Percentiles rank a stretch among this genome's conserved stretches.
Conservation (phyloP, 2,329 filamentous ascomycete genomes). For the Cladophialophora psammophila region DNA sequence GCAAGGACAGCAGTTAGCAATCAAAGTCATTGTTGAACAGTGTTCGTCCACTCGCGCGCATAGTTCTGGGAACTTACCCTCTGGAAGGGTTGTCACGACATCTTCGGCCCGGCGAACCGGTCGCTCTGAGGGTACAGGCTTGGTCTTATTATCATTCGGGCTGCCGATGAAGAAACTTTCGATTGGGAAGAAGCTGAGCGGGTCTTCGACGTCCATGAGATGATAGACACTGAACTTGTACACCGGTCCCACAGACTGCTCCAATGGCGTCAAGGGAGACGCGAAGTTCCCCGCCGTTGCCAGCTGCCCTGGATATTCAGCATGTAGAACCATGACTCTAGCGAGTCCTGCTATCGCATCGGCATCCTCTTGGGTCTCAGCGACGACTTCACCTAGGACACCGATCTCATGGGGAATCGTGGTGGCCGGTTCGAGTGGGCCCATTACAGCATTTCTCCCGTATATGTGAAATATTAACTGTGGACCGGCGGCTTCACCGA, state of each 20-base stretch:
- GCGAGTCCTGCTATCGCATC: slow-evolving; percentile 52
- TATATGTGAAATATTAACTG: slow-evolving; percentile 4
- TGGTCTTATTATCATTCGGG: not conserved
- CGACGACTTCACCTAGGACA: slow-evolving; percentile 55
- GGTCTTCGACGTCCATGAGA: slow-evolving; percentile 52
- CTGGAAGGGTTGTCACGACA: not conserved
- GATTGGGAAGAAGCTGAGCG: slow-evolving; percentile 22
- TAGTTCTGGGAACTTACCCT: not conserved
- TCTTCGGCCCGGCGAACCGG: not conserved
- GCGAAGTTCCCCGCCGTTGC: slow-evolving; percentile 60
- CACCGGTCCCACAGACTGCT: slow-evolving; percentile 50
- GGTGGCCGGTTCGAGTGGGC: slow-evolving; percentile 43
- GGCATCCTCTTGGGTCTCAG: slow-evolving; percentile 54
- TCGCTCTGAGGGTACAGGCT: not conserved
- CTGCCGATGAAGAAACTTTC: slow-evolving; percentile 9
- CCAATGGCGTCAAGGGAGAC: slow-evolving; percentile 48
- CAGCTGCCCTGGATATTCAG: slow-evolving; percentile 57
- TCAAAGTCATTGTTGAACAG: not conserved
- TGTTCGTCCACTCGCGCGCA: too few species aligned
- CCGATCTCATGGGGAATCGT: slow-evolving; percentile 11
- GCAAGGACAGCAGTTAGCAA: not conserved
- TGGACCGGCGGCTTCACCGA: not conserved
- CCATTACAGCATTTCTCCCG: slow-evolving; percentile 6
- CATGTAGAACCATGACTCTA: slow-evolving; percentile 54
- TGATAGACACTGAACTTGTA: slow-evolving; percentile 58